phyloP scores from a whole-genome alignment of 1,139 yeast genomes.

The Nakaseomyces kungkrabaensis region DNA sequence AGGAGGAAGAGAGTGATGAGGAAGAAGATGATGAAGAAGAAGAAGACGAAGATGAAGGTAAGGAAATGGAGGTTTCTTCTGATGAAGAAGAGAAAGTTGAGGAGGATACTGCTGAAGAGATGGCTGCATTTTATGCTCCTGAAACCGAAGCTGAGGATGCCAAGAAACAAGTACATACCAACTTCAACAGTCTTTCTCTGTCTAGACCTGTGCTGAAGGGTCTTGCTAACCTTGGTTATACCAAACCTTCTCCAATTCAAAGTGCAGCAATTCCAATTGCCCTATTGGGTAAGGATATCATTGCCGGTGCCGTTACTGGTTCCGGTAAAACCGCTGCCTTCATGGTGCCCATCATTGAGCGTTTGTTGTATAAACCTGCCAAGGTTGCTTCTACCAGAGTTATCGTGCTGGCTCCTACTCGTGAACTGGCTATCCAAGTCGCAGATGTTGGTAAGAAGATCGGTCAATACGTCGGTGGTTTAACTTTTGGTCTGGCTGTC shows the following conservation, averaged over 20 bases:
- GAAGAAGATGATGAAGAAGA: slow-evolving; percentile 24
- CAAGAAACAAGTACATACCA: slow-evolving; percentile 40
- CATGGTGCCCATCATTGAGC: slow-evolving; percentile 89
- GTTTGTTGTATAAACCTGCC: slow-evolving; percentile 79
- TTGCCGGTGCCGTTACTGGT: slow-evolving; percentile 99
- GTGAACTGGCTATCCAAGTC: slow-evolving; percentile 96
- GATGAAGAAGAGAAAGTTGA: slow-evolving; percentile 32
- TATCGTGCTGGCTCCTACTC: slow-evolving; percentile 83
- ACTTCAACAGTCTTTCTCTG: slow-evolving; percentile 67
- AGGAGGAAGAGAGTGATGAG: slow-evolving; percentile 26
- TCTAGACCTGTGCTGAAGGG: slow-evolving; percentile 89
- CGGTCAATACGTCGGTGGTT: slow-evolving; percentile 62
- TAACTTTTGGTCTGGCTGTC: slow-evolving; percentile 85
- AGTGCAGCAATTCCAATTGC: slow-evolving; percentile 91
- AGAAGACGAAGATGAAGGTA: slow-evolving; percentile 27
- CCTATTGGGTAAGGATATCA: slow-evolving; percentile 81
- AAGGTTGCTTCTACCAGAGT: slow-evolving; percentile 83
- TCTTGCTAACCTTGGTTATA: slow-evolving; percentile 66
- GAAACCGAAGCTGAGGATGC: slow-evolving; percentile 41
- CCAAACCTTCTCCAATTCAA: slow-evolving; percentile 88
- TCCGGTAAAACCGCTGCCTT: slow-evolving; percentile 99
- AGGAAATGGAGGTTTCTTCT: slow-evolving; percentile 29
- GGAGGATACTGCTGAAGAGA: slow-evolving; percentile 63
- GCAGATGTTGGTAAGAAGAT: slow-evolving; percentile 85
- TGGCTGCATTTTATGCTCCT: slow-evolving; percentile 57